Percentiles rank a stretch among this genome's conserved stretches.
These are phyloP conservation scores for Irpex rosettiformis DNA, from an alignment of 1,284 basidiomycete genomes.

Conservation along the genomic window DNA sequence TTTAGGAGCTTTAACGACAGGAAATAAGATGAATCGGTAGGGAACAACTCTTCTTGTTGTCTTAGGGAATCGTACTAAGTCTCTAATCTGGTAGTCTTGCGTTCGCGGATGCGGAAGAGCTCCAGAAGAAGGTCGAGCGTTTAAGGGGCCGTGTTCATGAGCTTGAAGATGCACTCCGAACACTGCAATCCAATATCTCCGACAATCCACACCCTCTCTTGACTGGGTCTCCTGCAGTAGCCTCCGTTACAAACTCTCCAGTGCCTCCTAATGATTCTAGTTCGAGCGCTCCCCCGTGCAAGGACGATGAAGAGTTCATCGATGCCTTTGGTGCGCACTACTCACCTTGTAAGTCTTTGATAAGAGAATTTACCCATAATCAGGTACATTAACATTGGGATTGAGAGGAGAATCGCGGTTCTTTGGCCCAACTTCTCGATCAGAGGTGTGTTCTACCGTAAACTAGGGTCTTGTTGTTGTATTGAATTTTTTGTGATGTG, in stretches of 20 bases:
- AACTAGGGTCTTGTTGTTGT: neutral
- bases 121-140: conserved; percentile 58
- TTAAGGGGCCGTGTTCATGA: conserved; percentile 52
- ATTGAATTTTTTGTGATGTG: conserved; percentile 6
- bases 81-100: conserved; percentile 40
- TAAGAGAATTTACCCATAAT: neutral
- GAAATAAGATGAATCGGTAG: conserved; percentile 42
- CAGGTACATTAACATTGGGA: conserved; percentile 60
- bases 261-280: conserved; percentile 6
- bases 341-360: neutral
- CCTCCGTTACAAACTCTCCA: conserved; percentile 5
- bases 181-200: conserved; percentile 44
- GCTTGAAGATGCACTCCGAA: conserved; percentile 53
- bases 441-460: conserved; percentile 45
- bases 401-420: conserved; percentile 51
- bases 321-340: conserved; percentile 51
- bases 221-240: conserved; percentile 19
- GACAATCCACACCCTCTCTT: conserved; percentile 46
- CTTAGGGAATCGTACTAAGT: neutral
- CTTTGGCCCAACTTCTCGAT: conserved; percentile 59
- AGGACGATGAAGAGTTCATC: conserved; percentile 44
- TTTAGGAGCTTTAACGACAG: conserved; percentile 53
- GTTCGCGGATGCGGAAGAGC: conserved; percentile 61
- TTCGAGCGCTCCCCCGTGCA: conserved; percentile 10
- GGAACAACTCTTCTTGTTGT: conserved; percentile 7